Base-by-base conservation (phyloP, 768 basidiomycete species). In the Leccinum olivaceopallidum region DNA sequence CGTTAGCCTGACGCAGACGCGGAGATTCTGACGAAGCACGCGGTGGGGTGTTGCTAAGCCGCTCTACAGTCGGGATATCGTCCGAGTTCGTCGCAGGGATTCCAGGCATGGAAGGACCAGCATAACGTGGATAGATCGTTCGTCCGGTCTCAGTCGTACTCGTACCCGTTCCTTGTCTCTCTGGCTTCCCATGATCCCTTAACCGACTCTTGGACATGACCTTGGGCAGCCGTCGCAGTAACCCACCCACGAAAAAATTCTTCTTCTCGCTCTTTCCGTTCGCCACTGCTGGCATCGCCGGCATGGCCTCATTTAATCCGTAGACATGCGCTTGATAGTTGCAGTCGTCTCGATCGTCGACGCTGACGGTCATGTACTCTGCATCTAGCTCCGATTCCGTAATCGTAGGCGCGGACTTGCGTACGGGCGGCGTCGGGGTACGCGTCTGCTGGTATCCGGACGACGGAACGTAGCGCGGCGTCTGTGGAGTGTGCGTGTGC, bases 331-430 rank as follows among this genome's bases (percentile, higher is more conserved):
- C 61, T 16, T 53, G 59, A 60, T 61, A 59, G 26, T 63, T 28
- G 49, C 52, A 61, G 3, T 72, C 71, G 32, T 65, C 68, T 22
- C 60, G 59, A 52, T 65, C 64, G 5, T 67, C 69, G 5, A 74
- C 64, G 28, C 60, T 71, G 62, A 74, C 70, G 5, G 73, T 74
- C 72, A 74, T 75, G 57, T 74, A 74, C 52, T 75, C 74, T 50
- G 71, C 71, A 26, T 73, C 71, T 18, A 73, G 32, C 18, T 74
- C 73, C 7, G 72, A 72, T 44, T 74, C 73, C 30, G 73, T 59
- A 18, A 75, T 67, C 13, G 72, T 74, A 37, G 70, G 68, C 0
- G 64, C 69, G 16, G 73, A 72, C 60, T 67, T 71, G 50, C 65
- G 74, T 34, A 69, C 34, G 18, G 67, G 63, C 12, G 73, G 73